phyloP scores from a whole-genome alignment of 148 eudicot genomes.

The Euryodendron excelsum region DNA sequence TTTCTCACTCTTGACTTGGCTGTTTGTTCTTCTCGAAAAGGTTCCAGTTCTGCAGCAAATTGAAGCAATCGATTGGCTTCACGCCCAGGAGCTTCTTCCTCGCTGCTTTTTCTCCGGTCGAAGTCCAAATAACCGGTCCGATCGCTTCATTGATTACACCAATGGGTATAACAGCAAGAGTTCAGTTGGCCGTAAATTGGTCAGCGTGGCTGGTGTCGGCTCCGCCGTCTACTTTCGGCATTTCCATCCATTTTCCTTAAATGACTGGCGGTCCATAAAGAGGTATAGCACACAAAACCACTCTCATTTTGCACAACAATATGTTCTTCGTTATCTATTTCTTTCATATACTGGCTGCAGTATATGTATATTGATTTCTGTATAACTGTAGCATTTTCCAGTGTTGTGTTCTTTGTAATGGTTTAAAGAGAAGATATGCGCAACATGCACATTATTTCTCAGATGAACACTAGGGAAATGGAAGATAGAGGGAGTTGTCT shows the following conservation, averaged over 20 bases:
- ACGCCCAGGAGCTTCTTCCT: slow-evolving; percentile 58
- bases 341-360: neutral
- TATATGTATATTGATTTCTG: too few species aligned
- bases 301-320: neutral
- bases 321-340: neutral
- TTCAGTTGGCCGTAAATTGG: slow-evolving; percentile 29
- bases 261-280: slow-evolving; percentile 78
- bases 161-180: neutral
- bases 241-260: slow-evolving; percentile 56
- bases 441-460: neutral
- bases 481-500: neutral
- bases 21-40: slow-evolving; percentile 22
- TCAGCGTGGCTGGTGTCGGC: slow-evolving; percentile 86
- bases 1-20: neutral
- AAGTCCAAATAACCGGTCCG: slow-evolving; percentile 28
- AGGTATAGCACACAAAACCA: slow-evolving; percentile 37
- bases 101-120: slow-evolving; percentile 85
- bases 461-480: neutral
- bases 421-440: neutral
- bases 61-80: slow-evolving; percentile 84
- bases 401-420: too few species aligned
- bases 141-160: slow-evolving; percentile 17
- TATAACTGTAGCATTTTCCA: neutral
- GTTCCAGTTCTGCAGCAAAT: slow-evolving; percentile 69
- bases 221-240: slow-evolving; percentile 75